A percentile compares a stretch with the other conserved stretches of the same genome.
Evolutionary conservation across 2,329 filamentous ascomycete species (phyloP).

Genomic region (Lachnellula arida): DNA sequence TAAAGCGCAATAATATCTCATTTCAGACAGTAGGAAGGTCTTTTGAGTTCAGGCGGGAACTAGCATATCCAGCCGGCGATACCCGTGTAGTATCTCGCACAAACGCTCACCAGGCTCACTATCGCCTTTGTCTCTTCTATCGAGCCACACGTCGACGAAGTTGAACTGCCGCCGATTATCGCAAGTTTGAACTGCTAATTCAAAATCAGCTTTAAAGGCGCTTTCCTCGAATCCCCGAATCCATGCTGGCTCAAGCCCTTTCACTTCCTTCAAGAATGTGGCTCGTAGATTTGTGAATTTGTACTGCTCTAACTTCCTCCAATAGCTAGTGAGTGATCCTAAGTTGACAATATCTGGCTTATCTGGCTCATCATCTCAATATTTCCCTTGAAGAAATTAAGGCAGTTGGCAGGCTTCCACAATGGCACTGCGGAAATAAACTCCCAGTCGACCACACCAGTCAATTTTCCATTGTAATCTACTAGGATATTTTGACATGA

Average conservation of each 20-base stretch:
- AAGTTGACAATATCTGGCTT: conserved; percentile 40
- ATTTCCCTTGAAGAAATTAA: conserved; percentile 30
- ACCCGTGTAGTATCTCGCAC: no score
- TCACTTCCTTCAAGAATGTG: conserved; percentile 33
- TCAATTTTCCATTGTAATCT: conserved; percentile 33
- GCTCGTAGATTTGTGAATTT: conserved; percentile 36
- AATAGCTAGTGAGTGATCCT: conserved; percentile 37
- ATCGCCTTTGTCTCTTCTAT: neutral
- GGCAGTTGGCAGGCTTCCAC: conserved; percentile 35
- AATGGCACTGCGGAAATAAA: conserved; percentile 38
- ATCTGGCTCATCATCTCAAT: conserved; percentile 31
- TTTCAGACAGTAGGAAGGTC: no score
- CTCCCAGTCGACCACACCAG: conserved; percentile 41
- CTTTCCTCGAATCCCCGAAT: conserved; percentile 22
- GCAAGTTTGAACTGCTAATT: conserved; percentile 18
- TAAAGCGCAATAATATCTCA: no score
- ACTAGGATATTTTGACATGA: conserved; percentile 38
- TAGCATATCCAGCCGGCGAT: no score
- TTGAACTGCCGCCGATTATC: neutral
- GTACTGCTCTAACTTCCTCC: conserved; percentile 38
- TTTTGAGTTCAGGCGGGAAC: no score
- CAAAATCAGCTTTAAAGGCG: conserved; percentile 33
- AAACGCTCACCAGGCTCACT: no score
- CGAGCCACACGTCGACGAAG: neutral
- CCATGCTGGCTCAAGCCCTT: conserved; percentile 33